Base-by-base conservation (phyloP, 1,139 yeast genomes). In the Kodamaea suecica region DNA sequence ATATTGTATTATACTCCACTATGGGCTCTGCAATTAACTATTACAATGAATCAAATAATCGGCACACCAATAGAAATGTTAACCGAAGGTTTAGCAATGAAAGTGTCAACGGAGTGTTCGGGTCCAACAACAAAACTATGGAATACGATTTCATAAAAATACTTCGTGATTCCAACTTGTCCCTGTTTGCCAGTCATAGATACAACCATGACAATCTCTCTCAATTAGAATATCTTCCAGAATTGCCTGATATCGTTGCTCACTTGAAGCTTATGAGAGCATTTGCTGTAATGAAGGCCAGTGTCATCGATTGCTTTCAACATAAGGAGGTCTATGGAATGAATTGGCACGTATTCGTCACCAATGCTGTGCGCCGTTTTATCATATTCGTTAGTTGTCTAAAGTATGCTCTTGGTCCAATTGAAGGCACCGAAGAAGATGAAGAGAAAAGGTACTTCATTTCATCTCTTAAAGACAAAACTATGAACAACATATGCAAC, bases 241-340 rank as follows among this genome's bases (percentile, higher is more conserved):
- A 26, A 14, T 13, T 29, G 4, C 33, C 36, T 5, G 45, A 42
- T 16, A 38, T 40, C 35, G 40, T 55, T 5, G 52, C 59, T 4
- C 70, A 64, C 44, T 49, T 66, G 34, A 62, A 57, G 47, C 48
- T 66, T 17, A 40, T 66, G 17, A 51, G 48, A 29, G 55, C 62
- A 1, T 60, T 66, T 39, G 44, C 41, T 13, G 49, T 41, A 5
- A 48, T 63, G 40, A 55, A 59, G 30, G 26, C 37, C 21, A 29
- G 21, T 3, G 25, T 29, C 4, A 9, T 33, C 23, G 42, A 36
- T 13, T 21, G 29, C 5, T 19, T 14, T 17, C 23, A 19, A 4
- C 23, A 30, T 13, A 27, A 30, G 4, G 31, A 31, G 7, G 31
- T 27, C 8, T 27, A 27, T 23, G 33, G 12, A 7, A 37, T 34